Evolutionary conservation across 2,329 filamentous ascomycete genomes (phyloP).

Genomic region (Neofusicoccum parvum): DNA sequence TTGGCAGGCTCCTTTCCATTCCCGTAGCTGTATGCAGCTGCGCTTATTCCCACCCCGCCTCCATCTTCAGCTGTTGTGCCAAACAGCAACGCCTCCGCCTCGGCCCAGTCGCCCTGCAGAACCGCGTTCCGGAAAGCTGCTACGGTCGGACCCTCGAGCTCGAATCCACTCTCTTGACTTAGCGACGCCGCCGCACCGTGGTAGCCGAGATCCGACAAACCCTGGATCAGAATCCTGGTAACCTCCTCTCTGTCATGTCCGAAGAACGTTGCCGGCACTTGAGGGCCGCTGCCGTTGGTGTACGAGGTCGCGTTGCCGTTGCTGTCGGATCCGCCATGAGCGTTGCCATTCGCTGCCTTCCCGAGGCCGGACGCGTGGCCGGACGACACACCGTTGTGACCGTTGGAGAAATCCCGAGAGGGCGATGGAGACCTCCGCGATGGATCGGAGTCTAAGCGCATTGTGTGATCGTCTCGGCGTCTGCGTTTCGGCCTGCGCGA

Average conservation of each 20-base stretch:
- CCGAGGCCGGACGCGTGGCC: constrained; percentile 32
- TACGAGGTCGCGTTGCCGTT: constrained; percentile 43
- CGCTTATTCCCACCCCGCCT: constrained; percentile 41
- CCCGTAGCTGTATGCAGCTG: constrained; percentile 30
- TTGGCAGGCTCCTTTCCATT: constrained; percentile 37
- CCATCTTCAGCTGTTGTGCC: constrained; percentile 52
- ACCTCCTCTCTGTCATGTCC: constrained; percentile 93
- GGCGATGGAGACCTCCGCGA: constrained; percentile 40
- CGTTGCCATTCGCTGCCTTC: constrained; percentile 45
- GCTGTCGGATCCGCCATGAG: constrained; percentile 41
- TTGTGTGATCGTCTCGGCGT: constrained; percentile 44
- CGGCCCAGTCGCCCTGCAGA: constrained; percentile 75
- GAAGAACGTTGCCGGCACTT: constrained; percentile 60
- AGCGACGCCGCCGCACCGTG: constrained; percentile 72
- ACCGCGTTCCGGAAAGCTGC: constrained; percentile 83
- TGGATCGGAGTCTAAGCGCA: constrained; percentile 46
- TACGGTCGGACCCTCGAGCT: constrained; percentile 83
- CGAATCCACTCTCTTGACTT: constrained; percentile 79
- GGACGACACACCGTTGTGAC: constrained; percentile 40
- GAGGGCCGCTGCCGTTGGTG: constrained; percentile 42
- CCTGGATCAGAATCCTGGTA: constrained; percentile 88
- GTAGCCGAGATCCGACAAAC: constrained; percentile 86
- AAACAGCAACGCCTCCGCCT: constrained; percentile 81
- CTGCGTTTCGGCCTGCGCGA: constrained; percentile 46
- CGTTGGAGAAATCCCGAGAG: constrained; percentile 41